These are phyloP conservation scores for Pyrenochaeta sp. DNA, from an alignment of 2,329 filamentous ascomycete species.

Conservation along the genomic window DNA sequence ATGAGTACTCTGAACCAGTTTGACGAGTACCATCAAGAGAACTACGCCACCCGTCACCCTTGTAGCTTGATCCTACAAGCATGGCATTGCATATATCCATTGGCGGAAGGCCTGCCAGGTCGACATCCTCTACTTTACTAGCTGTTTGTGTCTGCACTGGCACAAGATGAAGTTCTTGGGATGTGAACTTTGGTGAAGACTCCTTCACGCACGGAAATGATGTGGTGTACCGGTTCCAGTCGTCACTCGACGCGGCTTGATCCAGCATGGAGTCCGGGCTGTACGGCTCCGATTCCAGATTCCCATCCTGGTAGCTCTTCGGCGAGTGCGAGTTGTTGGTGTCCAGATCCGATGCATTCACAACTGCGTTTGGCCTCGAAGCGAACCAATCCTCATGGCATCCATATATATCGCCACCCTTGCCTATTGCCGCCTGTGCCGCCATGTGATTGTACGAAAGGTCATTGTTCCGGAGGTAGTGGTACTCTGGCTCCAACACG, in stretches of 20 bases:
- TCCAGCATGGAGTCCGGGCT: slow-evolving; percentile 14
- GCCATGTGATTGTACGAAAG: slow-evolving; percentile 13
- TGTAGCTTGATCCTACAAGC: background rate
- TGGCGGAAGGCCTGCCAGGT: slow-evolving; percentile 1
- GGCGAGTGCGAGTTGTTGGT: slow-evolving; percentile 27
- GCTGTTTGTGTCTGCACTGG: background rate
- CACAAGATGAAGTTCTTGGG: background rate
- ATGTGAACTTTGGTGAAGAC: slow-evolving; percentile 4
- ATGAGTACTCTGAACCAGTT: slow-evolving; percentile 14
- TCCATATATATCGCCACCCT: slow-evolving; percentile 6
- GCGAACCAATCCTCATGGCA: slow-evolving; percentile 6
- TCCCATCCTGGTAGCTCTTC: slow-evolving; percentile 30
- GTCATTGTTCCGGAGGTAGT: slow-evolving; percentile 12
- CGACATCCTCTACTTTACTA: background rate
- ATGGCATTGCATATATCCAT: background rate
- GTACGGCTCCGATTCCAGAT: slow-evolving; percentile 8
- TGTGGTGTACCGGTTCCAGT: slow-evolving; percentile 9
- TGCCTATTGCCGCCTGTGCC: slow-evolving; percentile 10
- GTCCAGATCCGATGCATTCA: slow-evolving; percentile 15
- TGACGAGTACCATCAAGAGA: background rate
- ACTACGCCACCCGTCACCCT: background rate
- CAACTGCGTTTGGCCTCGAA: background rate
- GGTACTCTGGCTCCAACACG: slow-evolving; percentile 9
- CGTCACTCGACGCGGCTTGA: slow-evolving; percentile 6
- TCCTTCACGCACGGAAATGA: slow-evolving; percentile 1